Percentiles rank a stretch among this genome's conserved stretches.
Evolutionary conservation across 805 yeast species (phyloP).

Genomic region (Myxozyma kluyveri): DNA sequence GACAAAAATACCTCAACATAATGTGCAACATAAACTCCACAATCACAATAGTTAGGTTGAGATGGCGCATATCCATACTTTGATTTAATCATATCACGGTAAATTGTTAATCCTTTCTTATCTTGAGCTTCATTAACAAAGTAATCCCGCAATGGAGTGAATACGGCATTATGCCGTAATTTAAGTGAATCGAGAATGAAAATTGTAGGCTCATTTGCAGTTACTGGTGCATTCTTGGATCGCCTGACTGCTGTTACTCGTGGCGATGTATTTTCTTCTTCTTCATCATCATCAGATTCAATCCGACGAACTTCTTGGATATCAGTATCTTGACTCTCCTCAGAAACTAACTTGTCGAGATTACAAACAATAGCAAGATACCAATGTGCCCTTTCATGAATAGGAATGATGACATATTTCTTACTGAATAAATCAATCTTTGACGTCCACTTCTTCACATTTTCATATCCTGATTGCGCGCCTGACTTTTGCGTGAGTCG

Average conservation of each 20-base stretch:
- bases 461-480: conserved; percentile 48
- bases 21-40: conserved; percentile 88
- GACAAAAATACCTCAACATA: conserved; percentile 44
- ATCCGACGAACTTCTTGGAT: not conserved
- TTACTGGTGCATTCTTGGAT: not conserved
- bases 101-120: conserved; percentile 50
- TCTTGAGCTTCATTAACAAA: conserved; percentile 69
- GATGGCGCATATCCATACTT: conserved; percentile 63
- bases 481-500: conserved; percentile 43
- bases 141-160: conserved; percentile 55
- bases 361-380: conserved; percentile 70
- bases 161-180: conserved; percentile 49
- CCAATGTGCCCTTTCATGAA: conserved; percentile 83
- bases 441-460: conserved; percentile 74
- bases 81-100: conserved; percentile 48
- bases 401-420: conserved; percentile 69
- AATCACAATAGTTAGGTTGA: conserved; percentile 87
- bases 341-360: conserved; percentile 34
- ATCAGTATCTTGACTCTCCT: not conserved
- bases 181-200: conserved; percentile 76
- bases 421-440: conserved; percentile 61
- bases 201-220: conserved; percentile 39
- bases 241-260: not conserved
- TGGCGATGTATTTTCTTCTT: conserved; percentile 7
- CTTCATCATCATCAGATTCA: conserved; percentile 14